Evolutionary conservation across 768 basidiomycete species (phyloP).

Genomic region (Guyanaporus albipodus): DNA sequence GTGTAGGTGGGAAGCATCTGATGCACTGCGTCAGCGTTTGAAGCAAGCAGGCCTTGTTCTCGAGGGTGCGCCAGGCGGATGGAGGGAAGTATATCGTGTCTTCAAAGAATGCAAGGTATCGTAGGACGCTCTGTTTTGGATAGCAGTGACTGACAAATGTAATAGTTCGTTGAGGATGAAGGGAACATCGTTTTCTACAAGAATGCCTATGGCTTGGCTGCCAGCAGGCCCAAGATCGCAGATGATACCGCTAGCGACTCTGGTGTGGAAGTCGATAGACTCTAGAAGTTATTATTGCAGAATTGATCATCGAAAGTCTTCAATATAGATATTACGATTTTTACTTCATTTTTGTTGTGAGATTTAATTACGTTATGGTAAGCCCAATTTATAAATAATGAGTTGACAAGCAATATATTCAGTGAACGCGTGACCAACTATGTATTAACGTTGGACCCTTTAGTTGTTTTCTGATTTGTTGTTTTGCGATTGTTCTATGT

Average conservation of each 20-base stretch:
- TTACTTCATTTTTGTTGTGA: neutral
- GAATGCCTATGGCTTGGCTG: conserved; percentile 76
- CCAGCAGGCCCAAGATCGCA: conserved; percentile 60
- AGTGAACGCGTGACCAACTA: too few species aligned
- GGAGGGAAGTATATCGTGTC: conserved; percentile 77
- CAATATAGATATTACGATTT: conserved; percentile 11
- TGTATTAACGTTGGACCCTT: too few species aligned
- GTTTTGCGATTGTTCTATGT: too few species aligned
- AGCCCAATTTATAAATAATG: too few species aligned
- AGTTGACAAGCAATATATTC: too few species aligned
- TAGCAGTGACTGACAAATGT: neutral
- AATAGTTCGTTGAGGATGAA: conserved; percentile 87
- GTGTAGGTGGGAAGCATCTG: conserved; percentile 82
- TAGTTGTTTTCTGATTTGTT: too few species aligned
- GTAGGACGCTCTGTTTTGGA: neutral
- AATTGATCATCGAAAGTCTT: too few species aligned
- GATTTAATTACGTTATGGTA: too few species aligned
- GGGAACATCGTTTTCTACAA: conserved; percentile 91
- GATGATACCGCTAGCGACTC: conserved; percentile 61
- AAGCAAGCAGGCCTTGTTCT: conserved; percentile 56
- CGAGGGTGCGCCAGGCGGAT: conserved; percentile 71
- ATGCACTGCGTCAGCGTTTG: conserved; percentile 74
- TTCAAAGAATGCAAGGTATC: conserved; percentile 71
- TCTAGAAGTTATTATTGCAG: too few species aligned
- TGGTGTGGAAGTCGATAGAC: conserved; percentile 53